A percentile compares a stretch with the other conserved stretches of the same genome.
phyloP scores from a whole-genome alignment of 345 rosid genomes.

The Euphorbia tirucalli region DNA sequence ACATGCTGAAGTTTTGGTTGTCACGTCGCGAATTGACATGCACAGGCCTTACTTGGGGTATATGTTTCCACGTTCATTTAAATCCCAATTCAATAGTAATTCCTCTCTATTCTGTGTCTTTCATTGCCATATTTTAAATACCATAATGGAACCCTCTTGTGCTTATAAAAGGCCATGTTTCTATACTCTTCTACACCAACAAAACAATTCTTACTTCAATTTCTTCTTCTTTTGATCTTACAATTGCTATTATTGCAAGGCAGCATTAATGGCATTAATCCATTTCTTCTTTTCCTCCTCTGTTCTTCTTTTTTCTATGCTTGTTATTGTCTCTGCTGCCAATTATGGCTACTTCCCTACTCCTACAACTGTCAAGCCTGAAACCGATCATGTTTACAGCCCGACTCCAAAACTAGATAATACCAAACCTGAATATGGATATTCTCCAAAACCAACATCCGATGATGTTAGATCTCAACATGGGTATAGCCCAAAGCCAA shows the following conservation, averaged over 20 bases:
- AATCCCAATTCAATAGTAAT: background rate
- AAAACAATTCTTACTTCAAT: background rate
- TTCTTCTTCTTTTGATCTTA: background rate
- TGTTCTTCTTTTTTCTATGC: conserved; percentile 31
- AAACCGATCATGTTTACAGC: background rate
- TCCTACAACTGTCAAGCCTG: background rate
- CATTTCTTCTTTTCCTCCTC: conserved; percentile 11
- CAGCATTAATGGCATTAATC: conserved; percentile 17
- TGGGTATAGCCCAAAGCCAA: background rate
- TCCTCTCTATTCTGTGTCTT: no score
- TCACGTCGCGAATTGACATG: background rate
- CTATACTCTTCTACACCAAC: background rate
- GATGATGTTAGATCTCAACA: background rate
- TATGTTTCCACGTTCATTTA: background rate
- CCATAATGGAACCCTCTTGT: background rate
- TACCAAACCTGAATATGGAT: background rate
- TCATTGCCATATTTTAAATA: background rate
- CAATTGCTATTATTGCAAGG: background rate
- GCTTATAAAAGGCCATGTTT: background rate
- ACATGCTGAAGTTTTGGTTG: background rate
- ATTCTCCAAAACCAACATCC: background rate
- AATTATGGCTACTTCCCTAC: background rate
- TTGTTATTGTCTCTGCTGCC: conserved; percentile 12
- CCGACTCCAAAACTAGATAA: background rate
- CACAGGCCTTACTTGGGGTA: background rate